These are phyloP conservation scores for Trypanosoma cruzi DNA, from an alignment of 208 protist genomes.

Conservation along the genomic window DNA sequence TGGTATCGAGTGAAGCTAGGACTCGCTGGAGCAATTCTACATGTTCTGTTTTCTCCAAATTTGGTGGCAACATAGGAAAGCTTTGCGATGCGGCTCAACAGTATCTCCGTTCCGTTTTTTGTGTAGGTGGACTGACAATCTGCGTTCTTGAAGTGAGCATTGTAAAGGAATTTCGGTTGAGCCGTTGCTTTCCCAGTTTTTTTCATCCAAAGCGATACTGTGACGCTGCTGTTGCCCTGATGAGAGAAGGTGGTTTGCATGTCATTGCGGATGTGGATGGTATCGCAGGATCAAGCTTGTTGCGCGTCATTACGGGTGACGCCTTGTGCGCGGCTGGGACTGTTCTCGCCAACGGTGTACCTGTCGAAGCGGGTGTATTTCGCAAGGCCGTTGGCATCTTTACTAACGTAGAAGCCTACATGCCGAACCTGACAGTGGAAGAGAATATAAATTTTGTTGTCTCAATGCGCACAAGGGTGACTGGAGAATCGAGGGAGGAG, in stretches of 20 bases:
- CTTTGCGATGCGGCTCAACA: neutral
- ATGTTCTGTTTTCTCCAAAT: neutral
- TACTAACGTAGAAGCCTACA: slow-evolving; percentile 19
- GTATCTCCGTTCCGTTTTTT: slow-evolving; percentile 33
- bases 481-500: slow-evolving; percentile 31
- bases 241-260: slow-evolving; percentile 41
- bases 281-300: slow-evolving; percentile 27
- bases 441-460: slow-evolving; percentile 60
- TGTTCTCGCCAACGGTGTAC: slow-evolving; percentile 34
- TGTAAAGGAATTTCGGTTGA: slow-evolving; percentile 28
- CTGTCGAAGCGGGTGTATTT: slow-evolving; percentile 29
- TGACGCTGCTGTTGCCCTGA: slow-evolving; percentile 41
- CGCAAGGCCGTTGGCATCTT: slow-evolving; percentile 34
- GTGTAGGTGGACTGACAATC: slow-evolving; percentile 36
- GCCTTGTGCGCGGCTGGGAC: slow-evolving; percentile 29
- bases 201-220: slow-evolving; percentile 36
- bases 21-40: neutral
- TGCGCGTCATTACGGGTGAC: slow-evolving; percentile 39
- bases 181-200: slow-evolving; percentile 27
- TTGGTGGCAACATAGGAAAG: neutral
- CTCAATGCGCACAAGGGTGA: slow-evolving; percentile 44
- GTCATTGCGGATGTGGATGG: slow-evolving; percentile 46
- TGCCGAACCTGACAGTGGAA: slow-evolving; percentile 51
- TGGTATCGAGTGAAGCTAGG: neutral
- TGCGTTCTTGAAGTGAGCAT: slow-evolving; percentile 41